Conservation (phyloP, 768 basidiomycete species). For the Lentinula detonsa region DNA sequence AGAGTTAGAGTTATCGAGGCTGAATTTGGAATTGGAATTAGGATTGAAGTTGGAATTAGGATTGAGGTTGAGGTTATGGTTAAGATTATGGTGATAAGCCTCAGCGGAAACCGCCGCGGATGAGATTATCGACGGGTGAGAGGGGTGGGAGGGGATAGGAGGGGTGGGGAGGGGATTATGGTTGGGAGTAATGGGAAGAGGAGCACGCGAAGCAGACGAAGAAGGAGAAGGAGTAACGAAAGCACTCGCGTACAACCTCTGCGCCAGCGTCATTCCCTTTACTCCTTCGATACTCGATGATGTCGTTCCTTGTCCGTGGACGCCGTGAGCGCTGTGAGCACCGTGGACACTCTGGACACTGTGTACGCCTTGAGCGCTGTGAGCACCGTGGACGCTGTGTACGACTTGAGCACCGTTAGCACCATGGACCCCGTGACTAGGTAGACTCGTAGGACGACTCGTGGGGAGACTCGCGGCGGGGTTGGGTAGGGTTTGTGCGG, state of each 20-base stretch:
- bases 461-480: no score
- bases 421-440: no score
- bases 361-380: no score
- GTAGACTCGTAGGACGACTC: no score
- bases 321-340: no score
- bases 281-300: no score
- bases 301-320: no score
- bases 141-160: neutral
- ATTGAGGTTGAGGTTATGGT: neutral
- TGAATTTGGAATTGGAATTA: neutral
- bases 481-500: no score
- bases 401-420: no score
- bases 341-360: no score
- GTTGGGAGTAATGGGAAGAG: neutral
- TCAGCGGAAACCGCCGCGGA: neutral
- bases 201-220: neutral
- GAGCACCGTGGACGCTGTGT: no score
- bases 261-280: slow-evolving; percentile 26
- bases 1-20: no score
- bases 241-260: slow-evolving; percentile 39
- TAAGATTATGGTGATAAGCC: neutral
- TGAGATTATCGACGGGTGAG: neutral
- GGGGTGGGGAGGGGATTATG: neutral
- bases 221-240: neutral
- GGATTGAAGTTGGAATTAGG: neutral